A percentile compares a stretch with the other conserved stretches of the same genome.
Evolutionary conservation across 176 grass and related monocot species (phyloP).

Genomic region (Stipa capillata): DNA sequence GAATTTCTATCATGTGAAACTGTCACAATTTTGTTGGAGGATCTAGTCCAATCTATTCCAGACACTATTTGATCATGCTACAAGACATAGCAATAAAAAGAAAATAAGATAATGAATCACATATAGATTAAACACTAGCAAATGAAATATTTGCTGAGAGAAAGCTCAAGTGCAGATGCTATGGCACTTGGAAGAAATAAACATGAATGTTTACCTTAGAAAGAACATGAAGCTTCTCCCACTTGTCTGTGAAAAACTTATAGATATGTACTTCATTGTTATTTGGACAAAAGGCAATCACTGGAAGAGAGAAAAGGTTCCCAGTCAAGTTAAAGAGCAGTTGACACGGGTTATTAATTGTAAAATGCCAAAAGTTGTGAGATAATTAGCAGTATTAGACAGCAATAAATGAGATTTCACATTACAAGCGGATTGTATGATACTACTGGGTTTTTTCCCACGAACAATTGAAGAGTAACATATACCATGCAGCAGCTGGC

Average conservation of each 20-base stretch:
- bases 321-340: neutral
- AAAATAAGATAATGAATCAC: conserved; percentile 2
- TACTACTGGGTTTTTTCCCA: neutral
- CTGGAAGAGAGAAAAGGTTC: conserved; percentile 37
- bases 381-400: neutral
- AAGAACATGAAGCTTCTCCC: conserved; percentile 97
- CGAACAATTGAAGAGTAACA: neutral
- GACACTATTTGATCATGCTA: conserved; percentile 98
- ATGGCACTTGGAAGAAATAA: neutral
- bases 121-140: neutral
- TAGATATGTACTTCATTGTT: conserved; percentile 92
- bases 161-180: neutral
- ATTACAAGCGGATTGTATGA: neutral
- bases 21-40: conserved; percentile 92
- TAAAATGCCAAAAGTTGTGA: neutral
- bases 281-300: conserved; percentile 99
- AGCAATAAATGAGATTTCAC: neutral
- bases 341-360: neutral
- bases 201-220: conserved; percentile 51
- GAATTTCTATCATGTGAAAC: conserved; percentile 98
- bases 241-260: conserved; percentile 83
- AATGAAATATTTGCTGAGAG: neutral
- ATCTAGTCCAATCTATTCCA: conserved; percentile 89
- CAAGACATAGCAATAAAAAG: conserved; percentile 14
- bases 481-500: neutral